Evolutionary conservation across 768 basidiomycete genomes (phyloP), one percentile per base, ranked within the genome.

Genomic region (Tricholoma bakamatsutake): DNA sequence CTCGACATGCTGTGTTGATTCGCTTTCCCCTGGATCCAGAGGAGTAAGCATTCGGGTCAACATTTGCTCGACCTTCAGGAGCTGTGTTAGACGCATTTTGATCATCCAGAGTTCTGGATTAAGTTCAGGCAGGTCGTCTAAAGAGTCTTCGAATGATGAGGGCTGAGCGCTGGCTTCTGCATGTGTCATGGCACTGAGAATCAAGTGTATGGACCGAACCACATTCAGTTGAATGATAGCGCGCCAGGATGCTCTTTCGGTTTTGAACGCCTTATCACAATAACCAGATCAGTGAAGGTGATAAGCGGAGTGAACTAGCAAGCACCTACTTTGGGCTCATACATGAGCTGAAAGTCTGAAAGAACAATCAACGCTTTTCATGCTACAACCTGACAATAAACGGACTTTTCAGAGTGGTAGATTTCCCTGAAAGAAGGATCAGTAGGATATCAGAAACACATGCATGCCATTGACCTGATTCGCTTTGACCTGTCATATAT

Each of bases 391-490:
- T 17, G 1, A 33, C 13, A 34, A 18, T n/a, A 3, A 7, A 77
- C 85, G 60, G 66, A 88, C 87, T 89, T 69, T 90, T 87, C 40
- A 90, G 73, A 1, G 87, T 88, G 0, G 88, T 91, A 0, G 87
- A 89, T 73, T 90, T 91, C 56, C 88, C 88, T 90, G 47, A 7
- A 45, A 56, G 58, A 33, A 11, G 54, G 43, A 50, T 39, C 9
- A 24, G 50, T 46, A 57, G 51, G 45, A 40, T 27, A 5, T 54
- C n/a, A 15, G 40, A 47, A 15, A 46, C 53, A 1, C 18, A 10
- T n/a, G 21, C 27, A 1, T 27, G 5, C 54, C 27, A 39, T 51
- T 53, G 70, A 89, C 88, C 88, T 55, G 86, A 89, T 76, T 91
- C 88, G 65, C 85, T 88, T 72, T 90, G 89, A 18, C 89, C 89